phyloP scores from a whole-genome alignment of 805 yeast genomes.

The Candida odintsovae region DNA sequence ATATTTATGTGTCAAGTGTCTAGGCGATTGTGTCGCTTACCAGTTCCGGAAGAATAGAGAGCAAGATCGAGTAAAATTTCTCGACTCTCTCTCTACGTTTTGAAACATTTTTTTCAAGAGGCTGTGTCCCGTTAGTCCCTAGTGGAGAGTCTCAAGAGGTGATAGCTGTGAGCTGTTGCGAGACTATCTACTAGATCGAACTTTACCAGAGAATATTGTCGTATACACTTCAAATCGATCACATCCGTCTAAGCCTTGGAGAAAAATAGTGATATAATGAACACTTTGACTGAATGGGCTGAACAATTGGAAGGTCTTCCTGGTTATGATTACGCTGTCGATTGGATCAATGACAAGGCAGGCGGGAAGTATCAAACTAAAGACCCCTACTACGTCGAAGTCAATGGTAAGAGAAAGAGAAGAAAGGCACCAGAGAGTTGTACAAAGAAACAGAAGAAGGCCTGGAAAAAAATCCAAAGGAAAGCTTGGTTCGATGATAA shows the following conservation, averaged over 20 bases:
- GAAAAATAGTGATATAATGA: slow-evolving; percentile 7
- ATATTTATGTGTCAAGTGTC: not conserved
- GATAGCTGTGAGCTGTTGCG: too few relatives aligned
- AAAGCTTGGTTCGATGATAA: slow-evolving; percentile 87
- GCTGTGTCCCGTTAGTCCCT: too few relatives aligned
- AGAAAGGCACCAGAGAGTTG: slow-evolving; percentile 57
- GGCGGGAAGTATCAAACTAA: slow-evolving; percentile 58
- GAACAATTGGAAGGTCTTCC: slow-evolving; percentile 45
- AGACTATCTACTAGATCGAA: too few relatives aligned
- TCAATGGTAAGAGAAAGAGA: slow-evolving; percentile 48
- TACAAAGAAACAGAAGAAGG: slow-evolving; percentile 51
- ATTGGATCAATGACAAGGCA: slow-evolving; percentile 58
- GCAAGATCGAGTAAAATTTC: too few relatives aligned
- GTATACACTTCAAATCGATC: not conserved
- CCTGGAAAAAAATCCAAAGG: slow-evolving; percentile 68
- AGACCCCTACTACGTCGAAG: slow-evolving; percentile 58
- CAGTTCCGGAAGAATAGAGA: too few relatives aligned
- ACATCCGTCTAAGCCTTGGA: not conserved
- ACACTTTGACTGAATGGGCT: slow-evolving; percentile 15
- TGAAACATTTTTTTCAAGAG: too few relatives aligned
- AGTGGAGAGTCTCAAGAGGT: too few relatives aligned
- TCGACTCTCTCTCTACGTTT: too few relatives aligned
- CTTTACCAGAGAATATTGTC: too few relatives aligned
- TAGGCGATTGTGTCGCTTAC: too few relatives aligned
- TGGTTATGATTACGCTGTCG: slow-evolving; percentile 51